phyloP scores from a whole-genome alignment of 2,329 filamentous ascomycete genomes.

The Trichophyton schoenleinii region DNA sequence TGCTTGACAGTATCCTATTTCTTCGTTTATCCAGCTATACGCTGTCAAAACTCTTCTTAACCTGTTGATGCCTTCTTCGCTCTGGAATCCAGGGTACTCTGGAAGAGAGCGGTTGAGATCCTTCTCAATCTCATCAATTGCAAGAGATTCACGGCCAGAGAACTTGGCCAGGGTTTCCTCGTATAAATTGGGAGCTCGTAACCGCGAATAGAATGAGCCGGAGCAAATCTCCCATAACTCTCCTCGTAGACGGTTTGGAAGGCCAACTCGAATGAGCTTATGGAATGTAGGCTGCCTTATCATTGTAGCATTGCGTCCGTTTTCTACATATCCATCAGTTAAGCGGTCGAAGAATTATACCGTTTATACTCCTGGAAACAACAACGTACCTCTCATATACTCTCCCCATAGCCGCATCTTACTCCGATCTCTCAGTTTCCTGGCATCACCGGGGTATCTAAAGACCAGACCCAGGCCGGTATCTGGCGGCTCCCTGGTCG shows the following conservation, averaged over 20 bases:
- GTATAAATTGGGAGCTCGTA: constrained; percentile 76
- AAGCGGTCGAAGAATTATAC: background rate
- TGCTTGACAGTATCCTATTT: constrained; percentile 96
- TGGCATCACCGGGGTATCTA: constrained; percentile 85
- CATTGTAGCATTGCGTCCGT: constrained; percentile 81
- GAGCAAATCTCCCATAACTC: constrained; percentile 95
- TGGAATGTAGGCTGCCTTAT: constrained; percentile 95
- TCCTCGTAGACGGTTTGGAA: constrained; percentile 83
- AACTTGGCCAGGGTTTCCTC: constrained; percentile 72
- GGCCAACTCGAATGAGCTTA: constrained; percentile 86
- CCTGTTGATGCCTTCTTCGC: constrained; percentile 82
- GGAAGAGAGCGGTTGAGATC: constrained; percentile 91
- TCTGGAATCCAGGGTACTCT: constrained; percentile 95
- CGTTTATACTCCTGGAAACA: background rate
- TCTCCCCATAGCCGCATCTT: constrained; percentile 98
- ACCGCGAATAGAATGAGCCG: constrained; percentile 74
- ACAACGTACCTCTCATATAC: constrained; percentile 54
- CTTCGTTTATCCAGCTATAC: constrained; percentile 92
- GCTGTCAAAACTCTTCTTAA: constrained; percentile 84
- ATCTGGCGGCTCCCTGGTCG: constrained; percentile 55
- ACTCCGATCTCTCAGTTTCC: constrained; percentile 83
- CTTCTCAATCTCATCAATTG: constrained; percentile 98
- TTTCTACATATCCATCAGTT: constrained; percentile 44
- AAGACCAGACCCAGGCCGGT: constrained; percentile 87
- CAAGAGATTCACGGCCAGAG: constrained; percentile 74